Evolutionary conservation across 257 asterid species (phyloP), one percentile per base, ranked within the genome.

Genomic region (Buddleja alternifolia): DNA sequence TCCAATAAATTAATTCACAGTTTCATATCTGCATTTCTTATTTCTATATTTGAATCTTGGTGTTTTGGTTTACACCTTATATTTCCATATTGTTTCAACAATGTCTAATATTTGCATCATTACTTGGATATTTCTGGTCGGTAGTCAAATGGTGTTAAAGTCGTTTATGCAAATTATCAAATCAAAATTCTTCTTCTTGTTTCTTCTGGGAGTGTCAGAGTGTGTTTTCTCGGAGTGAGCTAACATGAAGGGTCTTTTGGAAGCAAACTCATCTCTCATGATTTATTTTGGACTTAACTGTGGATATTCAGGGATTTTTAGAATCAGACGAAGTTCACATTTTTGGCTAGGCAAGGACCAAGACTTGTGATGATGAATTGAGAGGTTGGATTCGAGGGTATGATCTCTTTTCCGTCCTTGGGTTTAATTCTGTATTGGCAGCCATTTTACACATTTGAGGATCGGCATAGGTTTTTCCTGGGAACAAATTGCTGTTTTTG

Each of bases 331-430:
- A 94, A 61, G 99, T 94, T 79, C 93, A 87, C 89, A 94, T 94
- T 77, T 94, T 94, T 69, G 99, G 99, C 14, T 94, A 94, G 70
- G 97, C 99, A 74, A 86, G 99, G 84, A 84, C 95, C 69, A 94
- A 89, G 82, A 90, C 91, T 72, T 70, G 95, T 20, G 97, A 89
- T 40, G 83, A 83, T 19, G 97, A 91, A 55, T 73, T 94, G 76
- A 89, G 96, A 73, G 81, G 83, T 73, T 92, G 97, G 45, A 83
- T 94, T 74, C 81, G 71, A 59, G 97, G 96, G 99, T 94, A 80
- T 80, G 87, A 42, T 55, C 17, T 61, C 45, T 63, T 2, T 41
- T 60, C 24, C 45, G 5, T 29, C 36, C 15, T 23, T 19, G 44
- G 16, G 32, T 34, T 61, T 23, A 17, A 29, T 60, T 23, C 15